These are phyloP conservation scores for Gnomoniopsis smithogilvyi DNA, from an alignment of 2,329 filamentous ascomycete genomes.

Conservation along the genomic window DNA sequence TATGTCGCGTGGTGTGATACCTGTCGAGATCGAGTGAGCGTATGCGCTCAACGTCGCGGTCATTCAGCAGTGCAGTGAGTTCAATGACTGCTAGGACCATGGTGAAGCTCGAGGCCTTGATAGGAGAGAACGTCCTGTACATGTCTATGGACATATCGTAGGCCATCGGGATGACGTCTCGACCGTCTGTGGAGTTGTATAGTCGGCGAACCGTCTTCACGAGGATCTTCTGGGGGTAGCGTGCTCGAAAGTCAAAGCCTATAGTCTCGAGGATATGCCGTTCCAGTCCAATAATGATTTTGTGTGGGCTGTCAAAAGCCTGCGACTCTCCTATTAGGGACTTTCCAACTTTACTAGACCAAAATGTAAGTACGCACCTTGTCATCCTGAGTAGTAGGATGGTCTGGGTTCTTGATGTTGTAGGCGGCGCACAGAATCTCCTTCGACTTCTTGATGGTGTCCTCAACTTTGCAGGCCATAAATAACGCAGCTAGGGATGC, in stretches of 20 bases:
- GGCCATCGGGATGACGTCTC: slow-evolving; percentile 61
- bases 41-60: slow-evolving; percentile 49
- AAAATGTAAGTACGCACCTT: slow-evolving; percentile 61
- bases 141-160: slow-evolving; percentile 85
- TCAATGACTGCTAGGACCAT: slow-evolving; percentile 82
- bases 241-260: slow-evolving; percentile 88
- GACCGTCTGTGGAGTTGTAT: slow-evolving; percentile 43
- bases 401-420: slow-evolving; percentile 72
- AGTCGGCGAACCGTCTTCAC: slow-evolving; percentile 71
- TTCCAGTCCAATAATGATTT: slow-evolving; percentile 84
- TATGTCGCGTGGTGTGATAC: slow-evolving; percentile 43
- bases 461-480: slow-evolving; percentile 94
- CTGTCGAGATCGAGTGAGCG: slow-evolving; percentile 46
- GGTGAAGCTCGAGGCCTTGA: slow-evolving; percentile 85
- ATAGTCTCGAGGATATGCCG: slow-evolving; percentile 89
- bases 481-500: slow-evolving; percentile 86
- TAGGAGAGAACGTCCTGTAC: slow-evolving; percentile 87
- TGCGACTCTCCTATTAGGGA: slow-evolving; percentile 33
- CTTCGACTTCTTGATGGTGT: slow-evolving; percentile 93
- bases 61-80: slow-evolving; percentile 68
- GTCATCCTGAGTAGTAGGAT: slow-evolving; percentile 75
- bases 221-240: slow-evolving; percentile 81
- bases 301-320: slow-evolving; percentile 76
- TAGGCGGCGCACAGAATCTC: slow-evolving; percentile 90
- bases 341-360: slow-evolving; percentile 5